Percentiles rank a stretch among this genome's conserved stretches.
Evolutionary conservation across 2,329 filamentous ascomycete genomes (phyloP).

Genomic region (Epichloe aotearoae): DNA sequence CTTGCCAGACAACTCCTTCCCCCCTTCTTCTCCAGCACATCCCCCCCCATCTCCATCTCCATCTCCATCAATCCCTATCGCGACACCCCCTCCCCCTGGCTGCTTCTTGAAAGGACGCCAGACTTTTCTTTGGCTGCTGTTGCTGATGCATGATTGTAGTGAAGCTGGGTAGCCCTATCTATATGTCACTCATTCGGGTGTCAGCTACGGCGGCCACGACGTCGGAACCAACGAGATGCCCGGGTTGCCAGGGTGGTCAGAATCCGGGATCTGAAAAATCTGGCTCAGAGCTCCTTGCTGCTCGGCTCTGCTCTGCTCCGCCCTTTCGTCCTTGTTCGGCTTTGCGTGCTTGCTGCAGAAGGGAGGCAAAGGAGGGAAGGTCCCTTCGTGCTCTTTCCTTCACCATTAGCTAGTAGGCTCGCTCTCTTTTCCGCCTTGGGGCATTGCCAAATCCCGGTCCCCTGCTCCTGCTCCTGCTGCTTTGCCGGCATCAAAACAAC

Average conservation of each 20-base stretch:
- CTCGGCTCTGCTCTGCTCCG: not conserved
- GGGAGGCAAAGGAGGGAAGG: too few relatives aligned
- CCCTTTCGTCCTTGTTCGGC: too few relatives aligned
- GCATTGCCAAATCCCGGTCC: too few relatives aligned
- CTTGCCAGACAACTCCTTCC: not conserved
- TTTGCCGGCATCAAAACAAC: too few relatives aligned
- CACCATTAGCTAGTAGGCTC: too few relatives aligned
- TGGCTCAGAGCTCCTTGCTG: not conserved
- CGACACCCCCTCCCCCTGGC: not conserved
- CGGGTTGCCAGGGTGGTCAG: not conserved
- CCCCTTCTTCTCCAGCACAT: not conserved
- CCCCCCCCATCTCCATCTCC: not conserved
- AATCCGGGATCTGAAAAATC: not conserved
- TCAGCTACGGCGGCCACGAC: not conserved
- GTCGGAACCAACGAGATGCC: conserved; percentile 1
- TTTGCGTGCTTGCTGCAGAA: not conserved
- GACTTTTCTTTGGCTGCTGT: not conserved
- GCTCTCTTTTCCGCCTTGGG: too few relatives aligned
- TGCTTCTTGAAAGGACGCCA: not conserved
- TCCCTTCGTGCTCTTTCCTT: too few relatives aligned
- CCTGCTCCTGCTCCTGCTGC: too few relatives aligned
- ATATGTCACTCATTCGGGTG: conserved; percentile 4
- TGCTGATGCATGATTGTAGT: conserved; percentile 4
- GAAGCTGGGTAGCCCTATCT: conserved; percentile 7
- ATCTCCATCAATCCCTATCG: too few relatives aligned